Base-by-base conservation (phyloP, 441 rosid genomes). In the Capsella rubella region DNA sequence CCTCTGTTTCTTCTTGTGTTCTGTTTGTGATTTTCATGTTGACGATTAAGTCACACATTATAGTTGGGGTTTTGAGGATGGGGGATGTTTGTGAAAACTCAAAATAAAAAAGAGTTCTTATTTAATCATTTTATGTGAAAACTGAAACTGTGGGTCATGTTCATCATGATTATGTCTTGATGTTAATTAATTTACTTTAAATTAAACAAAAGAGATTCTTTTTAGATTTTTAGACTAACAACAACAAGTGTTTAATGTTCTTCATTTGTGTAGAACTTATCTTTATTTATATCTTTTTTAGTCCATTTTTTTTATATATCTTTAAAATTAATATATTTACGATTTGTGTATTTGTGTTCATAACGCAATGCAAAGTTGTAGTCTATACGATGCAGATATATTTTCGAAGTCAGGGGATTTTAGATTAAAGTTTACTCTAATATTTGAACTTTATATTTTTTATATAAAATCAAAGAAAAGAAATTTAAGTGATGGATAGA, bases 1-100 rank as follows among this genome's bases (percentile, higher is more conserved):
- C 51, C 16, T 51, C 18, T 31, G 37, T 13, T 54, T 67, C 6
- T 52, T 72, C 49, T 21, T 52, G 13, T 42, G 49, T 40, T 61
- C 54, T 77, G 64, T 71, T 71, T 66, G 2, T 59, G 8, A 52
- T 25, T 61, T 59, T 72, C 81, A 78, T 78, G 51, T 72, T 72
- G 77, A 46, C n/a, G 35, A 45, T 27, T 52, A 28, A 76, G 47
- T 63, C 47, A 35, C 47, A 35, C 73, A 66, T 66, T 67, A 72
- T 78, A 66, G 58, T 59, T 12, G 16, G 62, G 68, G 45, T 53
- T 78, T 59, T 60, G 73, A 52, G 62, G 56, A 35, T 71, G 61
- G 7, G 34, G 3, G 67, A 50, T 67, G 78, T 55, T 39, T 62
- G 47, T 67, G 16, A 43, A 21, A 56, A 58, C 28, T 25, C 13